These are phyloP conservation scores for Camptophora hylomeconis DNA, from an alignment of 2,329 filamentous ascomycete species.

Conservation along the genomic window DNA sequence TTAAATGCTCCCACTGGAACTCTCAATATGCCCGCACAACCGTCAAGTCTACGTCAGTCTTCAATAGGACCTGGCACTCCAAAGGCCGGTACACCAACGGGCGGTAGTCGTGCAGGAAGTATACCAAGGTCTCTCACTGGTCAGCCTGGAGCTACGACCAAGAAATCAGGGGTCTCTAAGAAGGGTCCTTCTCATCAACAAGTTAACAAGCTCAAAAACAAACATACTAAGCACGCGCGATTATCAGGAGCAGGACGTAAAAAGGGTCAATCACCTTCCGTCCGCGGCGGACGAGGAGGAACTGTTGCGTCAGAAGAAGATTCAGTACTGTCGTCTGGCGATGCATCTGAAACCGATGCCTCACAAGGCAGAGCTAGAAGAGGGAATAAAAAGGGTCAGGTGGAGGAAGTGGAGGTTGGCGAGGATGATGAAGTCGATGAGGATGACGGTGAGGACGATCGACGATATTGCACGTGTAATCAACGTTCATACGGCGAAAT, in stretches of 20 bases:
- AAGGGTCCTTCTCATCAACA: conserved; percentile 22
- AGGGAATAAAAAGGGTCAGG: conserved; percentile 12
- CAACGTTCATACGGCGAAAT: conserved; percentile 54
- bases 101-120: conserved; percentile 44
- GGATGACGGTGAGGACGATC: conserved; percentile 43
- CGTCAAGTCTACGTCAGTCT: conserved; percentile 45
- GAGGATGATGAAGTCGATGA: conserved; percentile 37
- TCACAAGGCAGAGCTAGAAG: conserved; percentile 14
- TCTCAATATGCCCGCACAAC: conserved; percentile 35
- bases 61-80: conserved; percentile 52
- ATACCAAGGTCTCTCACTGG: conserved; percentile 31
- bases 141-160: conserved; percentile 25
- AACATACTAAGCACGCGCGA: conserved; percentile 25
- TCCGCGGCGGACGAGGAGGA: conserved; percentile 24
- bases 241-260: conserved; percentile 29
- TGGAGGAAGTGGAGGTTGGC: conserved; percentile 26
- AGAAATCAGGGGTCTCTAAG: conserved; percentile 41
- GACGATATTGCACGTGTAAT: conserved; percentile 53
- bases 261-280: conserved; percentile 28
- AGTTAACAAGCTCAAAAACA: conserved; percentile 21
- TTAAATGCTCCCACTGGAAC: conserved; percentile 28
- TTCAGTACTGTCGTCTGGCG: conserved; percentile 39
- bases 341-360: conserved; percentile 33
- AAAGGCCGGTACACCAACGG: conserved; percentile 40
- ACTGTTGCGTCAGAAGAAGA: conserved; percentile 31